Conservation (phyloP, 2,329 filamentous ascomycete genomes). For the Clarireedia monteithiana region DNA sequence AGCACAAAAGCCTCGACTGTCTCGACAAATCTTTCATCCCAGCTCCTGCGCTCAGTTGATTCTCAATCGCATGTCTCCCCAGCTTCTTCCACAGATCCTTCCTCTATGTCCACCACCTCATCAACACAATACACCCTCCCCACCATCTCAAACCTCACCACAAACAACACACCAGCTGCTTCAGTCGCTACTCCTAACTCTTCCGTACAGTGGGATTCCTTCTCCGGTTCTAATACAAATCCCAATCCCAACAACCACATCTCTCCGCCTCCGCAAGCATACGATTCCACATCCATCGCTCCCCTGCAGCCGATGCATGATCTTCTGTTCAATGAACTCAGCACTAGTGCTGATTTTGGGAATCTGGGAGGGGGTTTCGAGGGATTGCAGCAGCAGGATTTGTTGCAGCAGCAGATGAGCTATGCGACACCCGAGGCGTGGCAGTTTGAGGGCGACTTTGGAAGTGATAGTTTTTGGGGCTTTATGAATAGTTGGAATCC, state of each 20-base stretch:
- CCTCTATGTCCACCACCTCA: background rate
- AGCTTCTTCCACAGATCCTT: conserved; percentile 3
- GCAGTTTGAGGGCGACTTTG: conserved; percentile 49
- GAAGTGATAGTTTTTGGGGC: conserved; percentile 48
- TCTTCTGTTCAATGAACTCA: conserved; percentile 47
- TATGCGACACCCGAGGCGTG: conserved; percentile 24
- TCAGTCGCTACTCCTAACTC: conserved; percentile 2
- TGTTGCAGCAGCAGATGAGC: conserved; percentile 5
- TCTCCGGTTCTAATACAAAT: conserved; percentile 1
- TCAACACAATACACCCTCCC: conserved; percentile 19
- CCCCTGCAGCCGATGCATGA: conserved; percentile 51
- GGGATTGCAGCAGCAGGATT: no score
- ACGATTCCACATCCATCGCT: conserved; percentile 44
- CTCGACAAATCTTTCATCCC: conserved; percentile 6
- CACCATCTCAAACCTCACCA: conserved; percentile 23
- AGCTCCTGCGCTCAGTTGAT: background rate
- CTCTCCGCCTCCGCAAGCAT: conserved; percentile 15
- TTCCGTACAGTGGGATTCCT: conserved; percentile 13
- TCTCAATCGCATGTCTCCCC: conserved; percentile 2
- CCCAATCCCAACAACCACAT: background rate
- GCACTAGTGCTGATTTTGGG: conserved; percentile 10
- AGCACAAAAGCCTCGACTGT: conserved; percentile 8
- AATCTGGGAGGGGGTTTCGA: background rate
- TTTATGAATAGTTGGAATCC: conserved; percentile 40
- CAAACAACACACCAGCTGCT: conserved; percentile 7